Evolutionary conservation across 176 grass and related monocot genomes (phyloP).

Genomic region (Oryza officinalis): DNA sequence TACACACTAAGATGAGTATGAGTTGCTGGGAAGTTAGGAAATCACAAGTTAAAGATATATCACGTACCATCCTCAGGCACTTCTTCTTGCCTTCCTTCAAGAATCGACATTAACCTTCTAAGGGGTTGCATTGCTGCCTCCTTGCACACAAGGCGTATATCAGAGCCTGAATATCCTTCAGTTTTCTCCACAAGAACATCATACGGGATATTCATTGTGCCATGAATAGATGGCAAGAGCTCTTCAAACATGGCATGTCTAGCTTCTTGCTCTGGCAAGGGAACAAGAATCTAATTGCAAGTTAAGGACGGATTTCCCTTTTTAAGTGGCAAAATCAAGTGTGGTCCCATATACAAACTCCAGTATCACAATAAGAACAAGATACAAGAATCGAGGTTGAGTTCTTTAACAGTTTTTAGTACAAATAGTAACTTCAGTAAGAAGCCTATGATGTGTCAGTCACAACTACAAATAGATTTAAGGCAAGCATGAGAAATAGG

Average conservation of each 20-base stretch:
- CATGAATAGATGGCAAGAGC: constrained; percentile 58
- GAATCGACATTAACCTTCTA: constrained; percentile 73
- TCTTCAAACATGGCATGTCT: constrained; percentile 89
- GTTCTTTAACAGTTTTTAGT: background rate
- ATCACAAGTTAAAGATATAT: constrained; percentile 19
- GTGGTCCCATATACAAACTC: background rate
- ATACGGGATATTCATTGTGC: constrained; percentile 57
- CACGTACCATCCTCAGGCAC: constrained; percentile 76
- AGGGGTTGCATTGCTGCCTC: constrained; percentile 94
- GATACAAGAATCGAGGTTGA: background rate
- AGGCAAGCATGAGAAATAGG: background rate
- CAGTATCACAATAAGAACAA: background rate
- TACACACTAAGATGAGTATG: background rate
- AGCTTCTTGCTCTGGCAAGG: constrained; percentile 87
- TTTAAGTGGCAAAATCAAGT: background rate
- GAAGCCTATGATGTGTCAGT: background rate
- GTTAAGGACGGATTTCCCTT: constrained; percentile 22
- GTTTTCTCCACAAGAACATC: constrained; percentile 74
- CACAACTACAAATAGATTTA: background rate
- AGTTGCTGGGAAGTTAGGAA: constrained; percentile 9
- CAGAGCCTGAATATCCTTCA: constrained; percentile 94
- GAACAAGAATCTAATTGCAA: constrained; percentile 82
- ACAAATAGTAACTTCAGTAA: background rate
- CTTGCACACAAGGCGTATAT: constrained; percentile 93
- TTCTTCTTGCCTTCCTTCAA: constrained; percentile 58